Evolutionary conservation across 345 rosid species (phyloP).

Genomic region (Orychophragmus violaceus): DNA sequence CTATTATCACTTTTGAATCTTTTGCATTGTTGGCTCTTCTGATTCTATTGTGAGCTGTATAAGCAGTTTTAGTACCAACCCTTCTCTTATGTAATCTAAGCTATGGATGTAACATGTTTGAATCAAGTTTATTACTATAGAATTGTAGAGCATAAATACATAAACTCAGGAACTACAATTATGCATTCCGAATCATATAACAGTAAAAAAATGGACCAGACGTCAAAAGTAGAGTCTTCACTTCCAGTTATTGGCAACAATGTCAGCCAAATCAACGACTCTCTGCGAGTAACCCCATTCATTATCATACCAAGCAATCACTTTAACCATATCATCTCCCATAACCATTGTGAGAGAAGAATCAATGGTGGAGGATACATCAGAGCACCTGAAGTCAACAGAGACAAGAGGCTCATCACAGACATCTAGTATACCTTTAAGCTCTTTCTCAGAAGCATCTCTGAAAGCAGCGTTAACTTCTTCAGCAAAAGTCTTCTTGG

Average conservation of each 20-base stretch:
- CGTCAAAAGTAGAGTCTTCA: conserved; percentile 29
- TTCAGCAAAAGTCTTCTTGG: conserved; percentile 93
- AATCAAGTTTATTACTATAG: conserved; percentile 27
- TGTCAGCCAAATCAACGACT: conserved; percentile 95
- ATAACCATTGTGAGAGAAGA: conserved; percentile 92
- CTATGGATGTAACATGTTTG: conserved; percentile 5
- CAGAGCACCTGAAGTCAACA: conserved; percentile 92
- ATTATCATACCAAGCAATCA: conserved; percentile 97
- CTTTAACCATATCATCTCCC: conserved; percentile 99
- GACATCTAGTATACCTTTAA: conserved; percentile 75
- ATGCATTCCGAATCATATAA: conserved; percentile 26
- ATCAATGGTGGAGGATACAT: conserved; percentile 85
- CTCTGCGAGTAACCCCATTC: conserved; percentile 99
- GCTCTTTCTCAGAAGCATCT: conserved; percentile 78
- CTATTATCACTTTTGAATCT: neutral
- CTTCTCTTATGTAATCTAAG: neutral
- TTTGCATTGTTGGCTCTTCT: neutral
- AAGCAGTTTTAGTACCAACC: conserved; percentile 5
- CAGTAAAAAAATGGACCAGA: conserved; percentile 15
- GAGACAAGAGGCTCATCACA: conserved; percentile 99
- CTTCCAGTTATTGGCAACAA: conserved; percentile 89
- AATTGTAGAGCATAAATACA: conserved; percentile 10
- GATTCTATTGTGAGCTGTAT: neutral
- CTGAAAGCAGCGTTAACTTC: conserved; percentile 95
- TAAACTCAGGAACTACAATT: conserved; percentile 30